These are phyloP conservation scores for Diaporthe helianthi DNA, from an alignment of 2,329 filamentous ascomycete species.

Conservation along the genomic window DNA sequence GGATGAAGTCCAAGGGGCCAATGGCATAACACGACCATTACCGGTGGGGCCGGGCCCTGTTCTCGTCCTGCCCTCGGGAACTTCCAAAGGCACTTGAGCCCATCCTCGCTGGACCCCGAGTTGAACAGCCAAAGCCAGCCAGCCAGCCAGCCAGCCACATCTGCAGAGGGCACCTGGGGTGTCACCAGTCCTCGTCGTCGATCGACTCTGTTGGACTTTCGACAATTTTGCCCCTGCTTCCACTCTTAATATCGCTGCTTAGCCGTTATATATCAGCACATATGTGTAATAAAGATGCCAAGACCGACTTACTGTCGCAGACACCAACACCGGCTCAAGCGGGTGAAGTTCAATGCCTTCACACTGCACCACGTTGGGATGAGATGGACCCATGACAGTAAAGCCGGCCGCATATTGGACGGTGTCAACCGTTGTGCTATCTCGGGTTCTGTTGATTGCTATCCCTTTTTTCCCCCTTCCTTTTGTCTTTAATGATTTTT, in stretches of 20 bases:
- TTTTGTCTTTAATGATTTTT: neutral
- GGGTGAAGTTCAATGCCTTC: neutral
- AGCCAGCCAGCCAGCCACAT: neutral
- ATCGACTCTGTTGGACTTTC: neutral
- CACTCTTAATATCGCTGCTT: neutral
- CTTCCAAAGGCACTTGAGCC: neutral
- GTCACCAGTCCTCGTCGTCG: neutral
- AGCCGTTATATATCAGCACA: neutral
- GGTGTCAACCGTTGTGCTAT: neutral
- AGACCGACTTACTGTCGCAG: neutral
- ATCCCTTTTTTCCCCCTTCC: neutral
- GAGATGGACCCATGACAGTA: neutral
- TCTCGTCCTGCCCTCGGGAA: neutral
- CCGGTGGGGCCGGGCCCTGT: neutral
- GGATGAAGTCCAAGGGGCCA: neutral
- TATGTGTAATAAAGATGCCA: neutral
- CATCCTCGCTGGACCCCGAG: neutral
- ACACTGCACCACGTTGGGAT: neutral
- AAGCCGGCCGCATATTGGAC: too few species aligned
- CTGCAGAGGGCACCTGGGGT: neutral
- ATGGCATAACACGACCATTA: conserved; percentile 28
- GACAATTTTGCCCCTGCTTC: neutral
- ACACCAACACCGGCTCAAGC: neutral
- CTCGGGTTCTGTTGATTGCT: neutral
- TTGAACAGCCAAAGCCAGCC: neutral